Conservation (phyloP, 1,284 basidiomycete genomes). For the Leccinum variabile region DNA sequence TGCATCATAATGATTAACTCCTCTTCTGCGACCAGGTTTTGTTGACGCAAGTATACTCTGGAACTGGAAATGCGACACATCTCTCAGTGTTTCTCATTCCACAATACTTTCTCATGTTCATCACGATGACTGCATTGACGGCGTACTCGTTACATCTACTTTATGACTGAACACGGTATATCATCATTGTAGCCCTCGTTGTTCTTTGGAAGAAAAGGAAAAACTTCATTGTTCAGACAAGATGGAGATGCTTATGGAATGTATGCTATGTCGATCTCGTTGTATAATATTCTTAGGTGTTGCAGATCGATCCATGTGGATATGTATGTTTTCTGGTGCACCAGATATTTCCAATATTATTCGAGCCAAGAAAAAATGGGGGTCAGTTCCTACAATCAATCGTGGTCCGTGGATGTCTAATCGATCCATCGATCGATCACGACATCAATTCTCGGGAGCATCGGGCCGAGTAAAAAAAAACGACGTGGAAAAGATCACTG, state of each 20-base stretch:
- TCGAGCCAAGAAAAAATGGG: not conserved
- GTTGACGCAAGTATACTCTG: constrained; percentile 66
- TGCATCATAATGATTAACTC: constrained; percentile 1
- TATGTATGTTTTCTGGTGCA: not conserved
- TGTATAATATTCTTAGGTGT: not conserved
- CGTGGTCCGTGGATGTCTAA: not conserved
- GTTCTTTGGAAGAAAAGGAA: not conserved
- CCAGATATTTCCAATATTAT: not conserved
- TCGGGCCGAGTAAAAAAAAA: not conserved
- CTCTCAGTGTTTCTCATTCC: constrained; percentile 64
- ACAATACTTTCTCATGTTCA: constrained; percentile 64
- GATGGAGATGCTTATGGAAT: not conserved
- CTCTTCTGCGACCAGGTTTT: constrained; percentile 42
- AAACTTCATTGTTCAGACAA: not conserved
- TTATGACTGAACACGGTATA: constrained; percentile 34
- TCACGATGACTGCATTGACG: constrained; percentile 60
- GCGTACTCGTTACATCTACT: constrained; percentile 56
- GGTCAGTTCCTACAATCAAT: not conserved
- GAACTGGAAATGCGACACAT: constrained; percentile 61
- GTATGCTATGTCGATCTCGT: not conserved
- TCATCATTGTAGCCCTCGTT: not conserved
- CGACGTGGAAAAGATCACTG: not conserved
- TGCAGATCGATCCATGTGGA: not conserved
- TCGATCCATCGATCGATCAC: not conserved
- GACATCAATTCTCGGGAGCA: not conserved